Conservation (phyloP, 1,139 yeast genomes). For the Pichia inconspicua region DNA sequence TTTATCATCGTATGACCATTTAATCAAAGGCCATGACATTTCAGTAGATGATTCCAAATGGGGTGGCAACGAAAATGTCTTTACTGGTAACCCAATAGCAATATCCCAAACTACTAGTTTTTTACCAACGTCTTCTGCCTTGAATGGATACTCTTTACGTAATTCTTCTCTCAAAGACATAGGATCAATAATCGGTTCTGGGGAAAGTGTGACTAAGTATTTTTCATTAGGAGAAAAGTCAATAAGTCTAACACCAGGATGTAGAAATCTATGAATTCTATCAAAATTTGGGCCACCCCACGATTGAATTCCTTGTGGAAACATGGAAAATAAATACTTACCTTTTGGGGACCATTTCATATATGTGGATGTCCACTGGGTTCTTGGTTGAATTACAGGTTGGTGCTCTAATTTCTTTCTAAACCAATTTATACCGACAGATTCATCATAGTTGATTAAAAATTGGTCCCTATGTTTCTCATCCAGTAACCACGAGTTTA, state of each 20-base stretch:
- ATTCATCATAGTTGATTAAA: constrained; percentile 69
- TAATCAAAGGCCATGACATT: constrained; percentile 94
- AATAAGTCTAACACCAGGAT: constrained; percentile 81
- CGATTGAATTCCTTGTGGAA: constrained; percentile 90
- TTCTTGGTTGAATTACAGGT: constrained; percentile 68
- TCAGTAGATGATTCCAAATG: constrained; percentile 59
- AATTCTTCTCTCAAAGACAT: constrained; percentile 33
- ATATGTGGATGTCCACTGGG: constrained; percentile 78
- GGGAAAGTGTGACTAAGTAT: constrained; percentile 84
- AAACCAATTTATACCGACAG: constrained; percentile 85
- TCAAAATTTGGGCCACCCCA: constrained; percentile 90
- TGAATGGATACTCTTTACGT: constrained; percentile 68
- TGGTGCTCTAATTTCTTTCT: constrained; percentile 71
- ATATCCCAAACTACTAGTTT: constrained; percentile 92
- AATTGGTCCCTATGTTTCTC: constrained; percentile 86
- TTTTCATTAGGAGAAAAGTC: constrained; percentile 92
- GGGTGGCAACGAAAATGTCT: constrained; percentile 89
- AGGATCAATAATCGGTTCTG: constrained; percentile 70
- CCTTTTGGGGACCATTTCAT: constrained; percentile 94
- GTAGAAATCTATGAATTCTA: constrained; percentile 71
- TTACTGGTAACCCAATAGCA: constrained; percentile 70
- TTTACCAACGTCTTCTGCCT: constrained; percentile 86
- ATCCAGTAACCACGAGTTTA: constrained; percentile 89
- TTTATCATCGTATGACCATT: constrained; percentile 91
- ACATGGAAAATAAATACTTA: constrained; percentile 77